Evolutionary conservation across 208 protist genomes (phyloP), one percentile per base, ranked within the genome.

Genomic region (Acanthamoeba castellanii): DNA sequence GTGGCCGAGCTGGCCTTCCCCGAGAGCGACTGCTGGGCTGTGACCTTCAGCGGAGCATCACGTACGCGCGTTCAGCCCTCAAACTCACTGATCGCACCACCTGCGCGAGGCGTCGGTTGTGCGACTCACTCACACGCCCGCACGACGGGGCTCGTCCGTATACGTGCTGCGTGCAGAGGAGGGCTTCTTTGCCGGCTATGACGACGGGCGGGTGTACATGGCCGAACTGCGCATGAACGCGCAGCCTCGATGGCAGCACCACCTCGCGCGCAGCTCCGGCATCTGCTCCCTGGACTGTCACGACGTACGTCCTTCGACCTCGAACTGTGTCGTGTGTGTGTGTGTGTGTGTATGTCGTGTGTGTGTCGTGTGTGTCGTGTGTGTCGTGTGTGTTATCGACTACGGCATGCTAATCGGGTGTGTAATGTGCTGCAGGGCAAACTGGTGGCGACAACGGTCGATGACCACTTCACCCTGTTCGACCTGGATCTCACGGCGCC

Each of bases 201-300:
- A 88, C 50, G 81, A 88, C 30, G 81, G 81, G 27, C 61, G 1
- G 22, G 81, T 88, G 81, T 88, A 88, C 30, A 13, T 88, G 22
- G 25, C 50, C 9, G 81, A 88, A 7, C 27, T 88, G 9, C 81
- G 81, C 3, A 57, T 64, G 50, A 57, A 88, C 50, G 50, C 81
- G 4, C 30, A 27, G 27, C 81, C 81, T 16, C 81, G 81, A 27
- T 88, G 81, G 81, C 81, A 66, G 81, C 81, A 88, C 50, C 45
- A 64, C 50, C 50, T 88, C 30, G 81, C 64, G 50, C 50, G 81
- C 50, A 88, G 81, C n/a, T 88, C 81, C 22, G 81, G 81, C 81
- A 88, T 88, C 22, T 88, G 81, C 52, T 55, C 81, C 14, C 81
- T 88, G 3, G 81, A 27, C 22, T 64, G 11, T 37, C 81, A 64